Percentiles rank a stretch among this genome's conserved stretches.
Conservation (phyloP, 345 rosid species). For the Melaleuca alternifolia region DNA sequence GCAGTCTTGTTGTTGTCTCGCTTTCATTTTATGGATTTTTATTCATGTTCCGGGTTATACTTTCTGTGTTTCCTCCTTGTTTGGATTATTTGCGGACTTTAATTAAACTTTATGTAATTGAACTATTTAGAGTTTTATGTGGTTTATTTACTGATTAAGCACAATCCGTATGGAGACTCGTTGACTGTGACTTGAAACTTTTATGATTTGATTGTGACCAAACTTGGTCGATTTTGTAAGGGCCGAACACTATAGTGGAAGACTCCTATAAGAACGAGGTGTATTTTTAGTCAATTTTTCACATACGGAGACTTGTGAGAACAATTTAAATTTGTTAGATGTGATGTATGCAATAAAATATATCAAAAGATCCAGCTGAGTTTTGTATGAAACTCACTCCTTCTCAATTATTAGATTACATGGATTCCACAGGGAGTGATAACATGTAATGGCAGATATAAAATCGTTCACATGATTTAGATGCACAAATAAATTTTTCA, state of each 20-base stretch:
- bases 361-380: too few relatives aligned
- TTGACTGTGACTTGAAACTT: neutral
- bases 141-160: neutral
- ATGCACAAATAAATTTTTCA: too few relatives aligned
- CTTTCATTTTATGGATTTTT: neutral
- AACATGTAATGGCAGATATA: too few relatives aligned
- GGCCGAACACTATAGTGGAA: neutral
- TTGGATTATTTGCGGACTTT: neutral
- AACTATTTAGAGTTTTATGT: neutral
- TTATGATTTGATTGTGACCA: neutral
- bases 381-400: neutral
- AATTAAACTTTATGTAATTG: too few relatives aligned
- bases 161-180: neutral
- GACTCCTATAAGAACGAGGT: neutral
- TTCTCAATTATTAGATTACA: too few relatives aligned
- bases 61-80: neutral
- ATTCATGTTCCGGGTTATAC: neutral
- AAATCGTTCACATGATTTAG: too few relatives aligned
- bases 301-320: neutral
- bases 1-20: neutral
- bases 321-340: neutral
- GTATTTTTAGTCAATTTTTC: neutral
- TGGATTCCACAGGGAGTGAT: too few relatives aligned
- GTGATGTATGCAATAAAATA: neutral
- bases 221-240: neutral